Conservation (phyloP, 768 basidiomycete genomes). For the Termitomyces sp. region DNA sequence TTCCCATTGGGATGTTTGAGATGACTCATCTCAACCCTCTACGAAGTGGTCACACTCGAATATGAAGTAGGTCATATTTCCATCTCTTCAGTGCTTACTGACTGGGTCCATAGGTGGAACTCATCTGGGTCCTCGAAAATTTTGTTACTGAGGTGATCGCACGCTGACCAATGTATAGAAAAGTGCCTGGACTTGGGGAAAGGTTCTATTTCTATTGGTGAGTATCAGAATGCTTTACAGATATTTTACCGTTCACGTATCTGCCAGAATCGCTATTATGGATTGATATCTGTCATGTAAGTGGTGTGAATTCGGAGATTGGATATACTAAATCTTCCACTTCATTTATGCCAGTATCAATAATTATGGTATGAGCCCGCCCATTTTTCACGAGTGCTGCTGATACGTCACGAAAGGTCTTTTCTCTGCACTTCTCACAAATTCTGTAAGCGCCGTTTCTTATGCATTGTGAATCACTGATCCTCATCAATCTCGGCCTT, state of each 20-base stretch:
- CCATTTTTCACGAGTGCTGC: background rate
- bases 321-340: background rate
- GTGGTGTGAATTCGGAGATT: conserved; percentile 19
- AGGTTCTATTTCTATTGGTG: conserved; percentile 53
- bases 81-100: conserved; percentile 5
- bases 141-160: background rate
- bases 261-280: conserved; percentile 58
- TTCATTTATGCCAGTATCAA: conserved; percentile 40
- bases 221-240: conserved; percentile 10
- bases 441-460: conserved; percentile 32
- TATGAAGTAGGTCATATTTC: conserved; percentile 41
- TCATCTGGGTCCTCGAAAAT: conserved; percentile 49
- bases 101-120: conserved; percentile 36
- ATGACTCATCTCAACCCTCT: background rate
- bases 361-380: conserved; percentile 41
- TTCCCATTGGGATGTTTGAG: background rate
- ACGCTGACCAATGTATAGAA: conserved; percentile 29
- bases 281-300: conserved; percentile 49
- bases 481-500: conserved; percentile 5
- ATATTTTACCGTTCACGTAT: background rate
- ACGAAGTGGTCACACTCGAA: conserved; percentile 48
- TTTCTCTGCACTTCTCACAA: conserved; percentile 38
- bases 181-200: conserved; percentile 56
- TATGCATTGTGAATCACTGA: background rate
- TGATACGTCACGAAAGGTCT: conserved; percentile 28